Percentiles rank a stretch among this genome's conserved stretches.
phyloP scores from a whole-genome alignment of 2,329 filamentous ascomycete species.

The Sclerotinia borealis region DNA sequence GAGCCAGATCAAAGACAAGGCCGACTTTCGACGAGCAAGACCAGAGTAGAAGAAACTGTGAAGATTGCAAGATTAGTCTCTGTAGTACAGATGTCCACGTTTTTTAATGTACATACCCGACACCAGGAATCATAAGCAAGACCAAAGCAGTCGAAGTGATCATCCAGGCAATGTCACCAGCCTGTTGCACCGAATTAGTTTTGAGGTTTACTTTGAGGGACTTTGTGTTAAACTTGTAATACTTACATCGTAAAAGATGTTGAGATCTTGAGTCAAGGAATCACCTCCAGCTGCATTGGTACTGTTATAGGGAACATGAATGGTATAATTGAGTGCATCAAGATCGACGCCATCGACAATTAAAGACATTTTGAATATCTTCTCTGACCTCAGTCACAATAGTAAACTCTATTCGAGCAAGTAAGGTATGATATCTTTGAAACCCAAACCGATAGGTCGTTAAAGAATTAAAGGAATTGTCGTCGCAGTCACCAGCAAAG shows the following conservation, averaged over 20 bases:
- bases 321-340: conserved; percentile 39
- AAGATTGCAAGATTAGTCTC: conserved; percentile 17
- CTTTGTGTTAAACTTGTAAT: background rate
- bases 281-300: conserved; percentile 54
- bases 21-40: conserved; percentile 81
- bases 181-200: conserved; percentile 47
- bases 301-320: conserved; percentile 45
- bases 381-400: background rate
- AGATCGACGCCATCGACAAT: conserved; percentile 38
- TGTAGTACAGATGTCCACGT: conserved; percentile 13
- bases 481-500: background rate
- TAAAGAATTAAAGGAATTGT: background rate
- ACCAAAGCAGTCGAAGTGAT: conserved; percentile 77
- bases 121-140: conserved; percentile 86
- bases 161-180: conserved; percentile 82
- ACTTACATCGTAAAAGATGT: conserved; percentile 73
- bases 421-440: background rate
- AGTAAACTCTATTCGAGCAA: background rate
- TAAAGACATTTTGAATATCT: conserved; percentile 14
- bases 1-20: conserved; percentile 83
- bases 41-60: conserved; percentile 80
- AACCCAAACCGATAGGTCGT: background rate
- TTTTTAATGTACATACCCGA: conserved; percentile 49
- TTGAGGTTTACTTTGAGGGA: conserved; percentile 35
- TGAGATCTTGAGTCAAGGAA: conserved; percentile 61